phyloP scores from a whole-genome alignment of 176 grass and related monocot genomes.

The Avena atlantica region DNA sequence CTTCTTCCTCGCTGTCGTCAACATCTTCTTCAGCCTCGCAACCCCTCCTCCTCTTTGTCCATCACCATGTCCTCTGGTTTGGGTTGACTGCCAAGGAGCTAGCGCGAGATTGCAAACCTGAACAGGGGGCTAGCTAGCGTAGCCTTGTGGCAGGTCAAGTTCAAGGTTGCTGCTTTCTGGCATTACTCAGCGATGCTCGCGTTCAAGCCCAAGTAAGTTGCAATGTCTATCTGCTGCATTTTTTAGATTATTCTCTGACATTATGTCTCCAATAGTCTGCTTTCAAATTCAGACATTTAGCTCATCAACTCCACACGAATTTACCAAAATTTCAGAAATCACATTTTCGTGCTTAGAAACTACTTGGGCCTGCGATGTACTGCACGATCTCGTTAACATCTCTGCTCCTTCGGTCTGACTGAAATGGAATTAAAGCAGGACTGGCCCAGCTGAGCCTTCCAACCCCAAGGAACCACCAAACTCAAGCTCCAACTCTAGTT shows the following conservation, averaged over 20 bases:
- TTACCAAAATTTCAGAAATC: neutral
- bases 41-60: neutral
- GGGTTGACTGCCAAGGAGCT: conserved; percentile 8
- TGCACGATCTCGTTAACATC: conserved; percentile 5
- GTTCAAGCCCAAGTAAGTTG: conserved; percentile 67
- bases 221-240: neutral
- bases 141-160: conserved; percentile 3
- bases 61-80: neutral
- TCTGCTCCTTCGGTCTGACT: neutral
- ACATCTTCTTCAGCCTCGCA: neutral
- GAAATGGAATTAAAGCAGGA: conserved; percentile 34
- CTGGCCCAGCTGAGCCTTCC: conserved; percentile 47
- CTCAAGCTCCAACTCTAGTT: neutral
- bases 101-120: neutral
- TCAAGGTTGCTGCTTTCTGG: neutral
- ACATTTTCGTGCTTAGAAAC: neutral
- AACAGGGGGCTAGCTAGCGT: neutral
- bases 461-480: conserved; percentile 41
- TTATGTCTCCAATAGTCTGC: neutral
- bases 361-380: neutral
- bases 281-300: neutral
- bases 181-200: conserved; percentile 51
- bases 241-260: neutral
- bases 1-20: neutral
- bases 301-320: neutral